phyloP scores from a whole-genome alignment of 768 basidiomycete genomes.

The Lactifluus subvellereus region DNA sequence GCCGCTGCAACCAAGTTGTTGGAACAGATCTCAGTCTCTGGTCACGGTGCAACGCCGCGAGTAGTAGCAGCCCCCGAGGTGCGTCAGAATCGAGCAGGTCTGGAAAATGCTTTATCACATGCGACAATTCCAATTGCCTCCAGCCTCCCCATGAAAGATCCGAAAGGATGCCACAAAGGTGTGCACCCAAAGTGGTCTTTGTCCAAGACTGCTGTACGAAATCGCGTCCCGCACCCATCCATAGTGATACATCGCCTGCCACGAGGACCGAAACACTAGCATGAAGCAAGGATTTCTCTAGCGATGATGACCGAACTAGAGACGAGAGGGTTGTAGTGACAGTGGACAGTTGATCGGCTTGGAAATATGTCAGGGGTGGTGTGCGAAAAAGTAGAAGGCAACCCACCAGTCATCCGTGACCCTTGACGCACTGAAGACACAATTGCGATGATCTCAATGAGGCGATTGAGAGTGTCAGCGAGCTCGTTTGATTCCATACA shows the following conservation, averaged over 20 bases:
- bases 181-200: constrained; percentile 40
- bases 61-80: constrained; percentile 39
- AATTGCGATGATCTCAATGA: constrained; percentile 52
- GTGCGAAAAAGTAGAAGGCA: neutral
- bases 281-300: constrained; percentile 32
- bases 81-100: constrained; percentile 44
- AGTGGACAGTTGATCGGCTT: constrained; percentile 37
- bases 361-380: neutral
- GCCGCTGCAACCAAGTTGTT: constrained; percentile 49
- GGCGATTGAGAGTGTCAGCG: constrained; percentile 42
- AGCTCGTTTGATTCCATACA: constrained; percentile 17
- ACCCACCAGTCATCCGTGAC: constrained; percentile 57
- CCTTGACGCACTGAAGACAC: constrained; percentile 64
- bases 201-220: constrained; percentile 49
- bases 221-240: constrained; percentile 42
- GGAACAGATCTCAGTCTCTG: constrained; percentile 54
- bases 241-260: constrained; percentile 40
- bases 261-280: constrained; percentile 35
- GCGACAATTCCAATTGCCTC: constrained; percentile 61
- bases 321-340: constrained; percentile 31
- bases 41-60: constrained; percentile 43
- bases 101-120: constrained; percentile 46
- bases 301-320: constrained; percentile 28
- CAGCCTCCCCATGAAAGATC: constrained; percentile 72
- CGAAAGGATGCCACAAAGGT: constrained; percentile 54